Conservation (phyloP, 306 rosid species). For the Trichosanthes truncata region DNA sequence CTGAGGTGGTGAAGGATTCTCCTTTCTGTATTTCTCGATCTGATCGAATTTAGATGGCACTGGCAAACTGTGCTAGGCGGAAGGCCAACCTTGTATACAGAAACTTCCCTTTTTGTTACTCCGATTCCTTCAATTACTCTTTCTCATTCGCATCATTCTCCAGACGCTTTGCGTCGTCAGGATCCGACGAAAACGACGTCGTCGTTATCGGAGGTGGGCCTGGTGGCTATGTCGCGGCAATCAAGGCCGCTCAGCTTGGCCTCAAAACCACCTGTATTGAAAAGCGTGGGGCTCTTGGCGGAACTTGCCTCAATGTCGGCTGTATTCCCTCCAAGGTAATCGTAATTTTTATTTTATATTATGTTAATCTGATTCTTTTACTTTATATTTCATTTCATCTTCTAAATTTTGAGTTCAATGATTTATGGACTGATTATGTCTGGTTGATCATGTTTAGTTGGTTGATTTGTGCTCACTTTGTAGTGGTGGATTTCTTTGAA, state of each 20-base stretch:
- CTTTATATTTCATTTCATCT: background rate
- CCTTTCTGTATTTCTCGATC: background rate
- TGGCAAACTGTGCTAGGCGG: slow-evolving; percentile 72
- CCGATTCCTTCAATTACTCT: slow-evolving; percentile 35
- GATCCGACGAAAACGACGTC: slow-evolving; percentile 86
- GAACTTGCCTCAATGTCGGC: slow-evolving; percentile 94
- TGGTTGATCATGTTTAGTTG: background rate
- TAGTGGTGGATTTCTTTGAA: background rate
- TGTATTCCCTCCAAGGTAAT: slow-evolving; percentile 93
- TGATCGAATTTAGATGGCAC: slow-evolving; percentile 25
- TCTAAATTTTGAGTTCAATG: background rate
- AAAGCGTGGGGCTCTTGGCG: slow-evolving; percentile 93
- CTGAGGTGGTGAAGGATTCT: background rate
- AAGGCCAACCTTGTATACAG: slow-evolving; percentile 45
- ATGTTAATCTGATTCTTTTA: background rate
- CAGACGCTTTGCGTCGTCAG: slow-evolving; percentile 60
- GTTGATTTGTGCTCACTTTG: background rate
- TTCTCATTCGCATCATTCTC: slow-evolving; percentile 8
- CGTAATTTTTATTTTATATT: background rate
- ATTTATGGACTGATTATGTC: background rate
- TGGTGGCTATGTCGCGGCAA: slow-evolving; percentile 96
- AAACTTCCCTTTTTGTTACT: slow-evolving; percentile 10
- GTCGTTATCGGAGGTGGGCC: slow-evolving; percentile 93
- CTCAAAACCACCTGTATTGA: slow-evolving; percentile 95
- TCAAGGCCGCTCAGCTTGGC: slow-evolving; percentile 91